Conservation (phyloP, 805 yeast species). For the Saturnispora hagleri region DNA sequence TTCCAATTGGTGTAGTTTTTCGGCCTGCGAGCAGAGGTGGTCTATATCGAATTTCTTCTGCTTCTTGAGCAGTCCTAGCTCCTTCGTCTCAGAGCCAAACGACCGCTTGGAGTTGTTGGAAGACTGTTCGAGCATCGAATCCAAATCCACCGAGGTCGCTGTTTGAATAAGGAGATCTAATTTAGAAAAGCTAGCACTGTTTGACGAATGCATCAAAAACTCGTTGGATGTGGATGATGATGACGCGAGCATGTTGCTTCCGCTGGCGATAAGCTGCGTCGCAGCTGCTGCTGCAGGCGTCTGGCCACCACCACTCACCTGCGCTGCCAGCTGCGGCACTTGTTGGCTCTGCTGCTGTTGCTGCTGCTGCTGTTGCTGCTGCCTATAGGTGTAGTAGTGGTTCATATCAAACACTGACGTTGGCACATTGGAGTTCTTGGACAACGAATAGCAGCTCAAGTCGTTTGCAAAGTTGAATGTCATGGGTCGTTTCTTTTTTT, state of each 20-base stretch:
- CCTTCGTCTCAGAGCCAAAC: neutral
- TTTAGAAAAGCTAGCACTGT: slow-evolving; percentile 14
- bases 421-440: slow-evolving; percentile 24
- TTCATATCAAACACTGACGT: slow-evolving; percentile 13
- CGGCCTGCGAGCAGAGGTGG: slow-evolving; percentile 7
- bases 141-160: slow-evolving; percentile 17
- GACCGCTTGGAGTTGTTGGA: neutral
- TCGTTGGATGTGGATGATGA: neutral
- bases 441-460: slow-evolving; percentile 24
- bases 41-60: neutral
- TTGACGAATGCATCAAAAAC: neutral
- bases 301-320: neutral
- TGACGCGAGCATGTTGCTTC: neutral
- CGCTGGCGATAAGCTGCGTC: neutral
- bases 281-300: neutral
- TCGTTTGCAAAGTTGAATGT: slow-evolving; percentile 20
- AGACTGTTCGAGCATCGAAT: slow-evolving; percentile 1
- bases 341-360: neutral
- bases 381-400: slow-evolving; percentile 16
- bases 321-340: neutral
- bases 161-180: slow-evolving; percentile 26
- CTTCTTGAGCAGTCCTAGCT: neutral
- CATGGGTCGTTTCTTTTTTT: slow-evolving; percentile 7
- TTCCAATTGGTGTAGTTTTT: slow-evolving; percentile 1
- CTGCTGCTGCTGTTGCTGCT: slow-evolving; percentile 9